Evolutionary conservation across 192 early-diverging fungal species (phyloP).

Genomic region (Diversispora epigaea): DNA sequence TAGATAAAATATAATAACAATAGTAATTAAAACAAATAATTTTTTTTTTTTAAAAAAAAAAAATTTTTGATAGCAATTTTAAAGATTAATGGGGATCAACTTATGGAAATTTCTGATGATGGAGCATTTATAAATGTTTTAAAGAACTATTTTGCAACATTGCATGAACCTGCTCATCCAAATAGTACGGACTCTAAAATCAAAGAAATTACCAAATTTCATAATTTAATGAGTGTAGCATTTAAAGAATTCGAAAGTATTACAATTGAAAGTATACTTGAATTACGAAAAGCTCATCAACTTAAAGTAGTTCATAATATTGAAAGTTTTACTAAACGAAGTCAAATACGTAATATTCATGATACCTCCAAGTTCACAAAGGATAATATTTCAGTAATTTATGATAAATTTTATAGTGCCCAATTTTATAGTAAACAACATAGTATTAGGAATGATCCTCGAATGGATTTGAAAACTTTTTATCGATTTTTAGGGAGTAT

Average conservation of each 20-base stretch:
- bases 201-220: conserved; percentile 75
- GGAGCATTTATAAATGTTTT: conserved; percentile 79
- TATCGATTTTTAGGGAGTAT: conserved; percentile 73
- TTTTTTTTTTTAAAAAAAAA: not conserved
- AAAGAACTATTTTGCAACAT: conserved; percentile 80
- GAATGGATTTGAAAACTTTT: conserved; percentile 70
- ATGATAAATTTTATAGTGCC: conserved; percentile 84
- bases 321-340: conserved; percentile 89
- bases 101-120: conserved; percentile 69
- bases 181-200: conserved; percentile 54
- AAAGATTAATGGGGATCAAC: conserved; percentile 85
- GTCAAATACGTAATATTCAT: conserved; percentile 77
- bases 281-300: conserved; percentile 80
- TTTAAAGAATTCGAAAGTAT: conserved; percentile 88
- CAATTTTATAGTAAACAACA: conserved; percentile 60
- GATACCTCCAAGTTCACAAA: conserved; percentile 77
- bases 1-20: not conserved
- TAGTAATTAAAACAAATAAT: not conserved
- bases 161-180: conserved; percentile 75
- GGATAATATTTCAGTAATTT: conserved; percentile 83
- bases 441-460: conserved; percentile 45
- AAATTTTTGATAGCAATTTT: conserved; percentile 67
- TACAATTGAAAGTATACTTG: conserved; percentile 70
- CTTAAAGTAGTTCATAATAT: conserved; percentile 91
- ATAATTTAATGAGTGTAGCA: conserved; percentile 86